phyloP scores from a whole-genome alignment of 176 grass and related monocot genomes.

The Coix lacrymajobi region DNA sequence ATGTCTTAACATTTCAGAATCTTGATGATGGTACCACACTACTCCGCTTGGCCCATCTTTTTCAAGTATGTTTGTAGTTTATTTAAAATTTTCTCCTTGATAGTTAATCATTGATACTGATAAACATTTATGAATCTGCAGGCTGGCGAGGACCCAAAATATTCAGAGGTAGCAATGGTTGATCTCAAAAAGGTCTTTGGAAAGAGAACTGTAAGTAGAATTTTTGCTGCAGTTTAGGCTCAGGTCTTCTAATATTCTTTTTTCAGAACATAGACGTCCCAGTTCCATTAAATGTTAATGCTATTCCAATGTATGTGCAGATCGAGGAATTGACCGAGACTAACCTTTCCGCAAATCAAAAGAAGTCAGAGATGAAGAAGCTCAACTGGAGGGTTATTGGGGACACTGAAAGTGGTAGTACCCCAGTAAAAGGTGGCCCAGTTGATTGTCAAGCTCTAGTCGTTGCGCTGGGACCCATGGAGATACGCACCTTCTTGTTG shows the following conservation, averaged over 20 bases:
- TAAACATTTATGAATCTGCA: not conserved
- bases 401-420: slow-evolving; percentile 9
- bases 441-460: slow-evolving; percentile 48
- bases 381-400: slow-evolving; percentile 50
- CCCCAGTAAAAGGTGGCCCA: slow-evolving; percentile 41
- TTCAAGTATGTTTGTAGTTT: slow-evolving; percentile 45
- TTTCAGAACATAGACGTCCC: not conserved
- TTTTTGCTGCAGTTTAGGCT: not conserved
- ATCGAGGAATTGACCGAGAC: slow-evolving; percentile 73
- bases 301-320: slow-evolving; percentile 25
- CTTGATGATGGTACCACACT: slow-evolving; percentile 75
- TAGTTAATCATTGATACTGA: not conserved
- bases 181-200: slow-evolving; percentile 71
- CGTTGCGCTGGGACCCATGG: slow-evolving; percentile 81
- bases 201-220: slow-evolving; percentile 51
- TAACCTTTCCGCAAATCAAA: slow-evolving; percentile 76
- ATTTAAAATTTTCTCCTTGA: not conserved
- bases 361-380: slow-evolving; percentile 74
- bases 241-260: not conserved
- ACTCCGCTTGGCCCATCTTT: slow-evolving; percentile 79
- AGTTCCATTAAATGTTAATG: not conserved
- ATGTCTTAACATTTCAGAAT: slow-evolving; percentile 46
- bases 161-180: slow-evolving; percentile 64
- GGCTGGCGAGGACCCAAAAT: slow-evolving; percentile 55
- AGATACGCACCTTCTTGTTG: slow-evolving; percentile 82